Percentiles rank a stretch among this genome's conserved stretches.
Evolutionary conservation across 78 protist species (phyloP).

Genomic region (Dictyostelium citrinum): DNA sequence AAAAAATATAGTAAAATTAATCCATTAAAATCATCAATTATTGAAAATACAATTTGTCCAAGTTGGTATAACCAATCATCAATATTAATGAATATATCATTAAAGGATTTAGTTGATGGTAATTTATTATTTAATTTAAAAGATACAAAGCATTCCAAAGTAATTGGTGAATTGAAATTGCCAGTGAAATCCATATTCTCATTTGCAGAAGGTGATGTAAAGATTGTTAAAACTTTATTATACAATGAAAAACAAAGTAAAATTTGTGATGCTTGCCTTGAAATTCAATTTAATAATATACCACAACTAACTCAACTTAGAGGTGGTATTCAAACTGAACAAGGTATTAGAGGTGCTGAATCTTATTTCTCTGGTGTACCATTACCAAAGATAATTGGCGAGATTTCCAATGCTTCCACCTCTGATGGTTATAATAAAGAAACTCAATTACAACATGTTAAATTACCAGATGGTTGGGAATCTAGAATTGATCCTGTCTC

Average conservation of each 20-base stretch:
- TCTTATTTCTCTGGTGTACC: constrained; percentile 72
- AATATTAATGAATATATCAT: constrained; percentile 10
- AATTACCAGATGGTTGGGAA: constrained; percentile 84
- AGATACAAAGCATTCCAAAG: not conserved
- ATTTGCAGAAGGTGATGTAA: constrained; percentile 53
- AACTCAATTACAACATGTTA: not conserved
- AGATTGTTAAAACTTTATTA: not conserved
- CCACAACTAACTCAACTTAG: constrained; percentile 49
- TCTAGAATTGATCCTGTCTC: not conserved
- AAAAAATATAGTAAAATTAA: constrained; percentile 16
- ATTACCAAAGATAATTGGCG: constrained; percentile 55
- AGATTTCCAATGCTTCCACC: not conserved
- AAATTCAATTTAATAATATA: constrained; percentile 56
- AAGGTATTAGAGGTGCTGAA: constrained; percentile 32
- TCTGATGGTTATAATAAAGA: not conserved
- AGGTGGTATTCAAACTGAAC: constrained; percentile 53
- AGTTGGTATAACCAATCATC: constrained; percentile 31
- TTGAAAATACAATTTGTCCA: constrained; percentile 48
- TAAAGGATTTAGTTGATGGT: constrained; percentile 54
- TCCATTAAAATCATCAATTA: constrained; percentile 7
- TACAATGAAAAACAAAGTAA: not conserved
- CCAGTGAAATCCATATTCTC: constrained; percentile 62
- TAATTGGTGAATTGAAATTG: not conserved
- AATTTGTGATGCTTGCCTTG: constrained; percentile 1
- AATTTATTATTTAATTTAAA: not conserved